These are phyloP conservation scores for Fraxinus pennsylvanica DNA, from an alignment of 257 asterid species.

Conservation along the genomic window DNA sequence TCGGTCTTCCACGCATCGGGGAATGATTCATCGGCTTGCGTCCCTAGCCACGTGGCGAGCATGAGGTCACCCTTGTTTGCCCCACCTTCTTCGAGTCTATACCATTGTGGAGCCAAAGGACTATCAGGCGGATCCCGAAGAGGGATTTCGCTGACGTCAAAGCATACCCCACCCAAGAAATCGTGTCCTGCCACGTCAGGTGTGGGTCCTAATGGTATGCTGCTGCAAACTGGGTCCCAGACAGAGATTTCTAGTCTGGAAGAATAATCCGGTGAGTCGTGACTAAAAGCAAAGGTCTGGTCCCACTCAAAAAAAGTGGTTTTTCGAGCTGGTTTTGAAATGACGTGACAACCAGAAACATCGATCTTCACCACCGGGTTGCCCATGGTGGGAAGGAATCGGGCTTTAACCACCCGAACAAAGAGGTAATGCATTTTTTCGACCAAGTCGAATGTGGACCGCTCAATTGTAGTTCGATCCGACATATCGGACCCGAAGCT, in stretches of 20 bases:
- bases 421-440: conserved; percentile 89
- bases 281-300: conserved; percentile 72
- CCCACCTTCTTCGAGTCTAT: conserved; percentile 87
- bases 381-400: conserved; percentile 71
- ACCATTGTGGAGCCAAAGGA: conserved; percentile 89
- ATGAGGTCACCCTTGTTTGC: conserved; percentile 82
- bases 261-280: conserved; percentile 65
- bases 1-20: conserved; percentile 91
- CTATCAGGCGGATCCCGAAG: conserved; percentile 90
- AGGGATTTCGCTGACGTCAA: conserved; percentile 83
- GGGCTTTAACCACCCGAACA: conserved; percentile 71
- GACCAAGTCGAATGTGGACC: conserved; percentile 78
- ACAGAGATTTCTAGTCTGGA: conserved; percentile 72
- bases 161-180: conserved; percentile 87
- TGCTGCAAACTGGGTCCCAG: conserved; percentile 54
- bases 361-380: conserved; percentile 71
- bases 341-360: conserved; percentile 65
- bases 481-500: conserved; percentile 72
- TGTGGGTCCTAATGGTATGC: conserved; percentile 15
- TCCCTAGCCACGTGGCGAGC: conserved; percentile 95
- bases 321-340: conserved; percentile 70
- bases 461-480: conserved; percentile 55
- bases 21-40: conserved; percentile 89
- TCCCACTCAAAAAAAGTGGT: conserved; percentile 75
- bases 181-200: conserved; percentile 52